Base-by-base conservation (phyloP, 345 rosid species). In the Rhizophora apiculata region DNA sequence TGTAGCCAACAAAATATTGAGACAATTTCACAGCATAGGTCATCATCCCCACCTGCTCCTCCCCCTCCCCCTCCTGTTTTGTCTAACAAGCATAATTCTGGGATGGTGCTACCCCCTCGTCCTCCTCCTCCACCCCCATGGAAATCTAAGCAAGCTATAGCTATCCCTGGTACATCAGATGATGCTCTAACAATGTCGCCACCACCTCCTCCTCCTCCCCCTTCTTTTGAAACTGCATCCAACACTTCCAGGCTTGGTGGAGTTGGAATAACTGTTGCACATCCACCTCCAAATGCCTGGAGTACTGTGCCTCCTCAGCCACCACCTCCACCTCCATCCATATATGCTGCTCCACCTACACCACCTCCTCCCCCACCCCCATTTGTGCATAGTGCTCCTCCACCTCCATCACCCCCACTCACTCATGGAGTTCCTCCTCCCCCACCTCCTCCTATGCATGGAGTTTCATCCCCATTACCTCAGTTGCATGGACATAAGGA, bases 41-140 rank as follows among this genome's bases (percentile, higher is more conserved):
- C 68, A 16, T 74, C 74, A 58, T 64, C 72, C 1, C 77, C 82
- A 3, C 85, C 86, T 82, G 83, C 18, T 87, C 82, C 6, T 87
- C 87, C 16, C 83, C 86, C 61, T 84, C 83, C 15, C 2, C 29
- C 84, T 86, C 82, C 86, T 16, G 83, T 87, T 61, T 85, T 81
- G 31, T 82, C 84, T 27, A 87, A 82, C 5, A 74, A 76, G 69
- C 82, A 64, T 66, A 78, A 76, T 69, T 67, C 29, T 74, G 82
- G 66, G 69, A 70, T 56, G 51, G 68, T 67, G 56, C 66, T 80
- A 70, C 86, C 93, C 36, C 81, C 87, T 6, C 90, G 74, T 22
- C 88, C 86, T 62, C 87, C 82, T 32, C 60, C 77, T 52, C 74
- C 87, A 37, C 68, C 43, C 13, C 68, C 79, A 26, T 29, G 46